These are phyloP conservation scores for Termitomyces sp. DNA, from an alignment of 768 basidiomycete genomes.

Conservation along the genomic window DNA sequence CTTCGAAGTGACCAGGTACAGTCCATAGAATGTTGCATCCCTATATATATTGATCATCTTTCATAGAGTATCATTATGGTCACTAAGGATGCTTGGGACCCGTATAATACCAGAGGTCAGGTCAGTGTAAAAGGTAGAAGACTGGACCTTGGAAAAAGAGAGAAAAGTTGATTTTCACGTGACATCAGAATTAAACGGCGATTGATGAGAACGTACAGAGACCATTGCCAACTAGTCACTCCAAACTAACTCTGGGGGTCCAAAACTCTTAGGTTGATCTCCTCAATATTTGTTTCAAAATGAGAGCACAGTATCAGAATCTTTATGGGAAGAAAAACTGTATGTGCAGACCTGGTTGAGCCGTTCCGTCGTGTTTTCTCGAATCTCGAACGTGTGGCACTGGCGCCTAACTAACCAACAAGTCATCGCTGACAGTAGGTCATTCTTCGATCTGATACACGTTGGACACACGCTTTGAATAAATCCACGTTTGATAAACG, in stretches of 20 bases:
- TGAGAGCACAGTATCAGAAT: background rate
- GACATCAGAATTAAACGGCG: no score
- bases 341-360: no score
- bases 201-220: no score
- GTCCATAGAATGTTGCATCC: background rate
- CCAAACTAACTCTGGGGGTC: background rate
- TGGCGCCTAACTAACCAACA: background rate
- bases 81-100: slow-evolving; percentile 17
- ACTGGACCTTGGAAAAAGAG: slow-evolving; percentile 30
- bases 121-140: slow-evolving; percentile 3
- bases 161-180: slow-evolving; percentile 33
- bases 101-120: slow-evolving; percentile 34
- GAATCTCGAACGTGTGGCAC: background rate
- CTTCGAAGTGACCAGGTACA: slow-evolving; percentile 32
- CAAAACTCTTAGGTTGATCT: background rate
- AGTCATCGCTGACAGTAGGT: background rate
- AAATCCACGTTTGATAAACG: background rate
- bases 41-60: background rate
- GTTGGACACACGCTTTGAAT: background rate
- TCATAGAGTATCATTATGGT: slow-evolving; percentile 4
- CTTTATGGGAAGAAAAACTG: background rate
- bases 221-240: no score
- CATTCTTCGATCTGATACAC: background rate
- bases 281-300: background rate
- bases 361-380: background rate